A percentile compares a stretch with the other conserved stretches of the same genome.
Conservation (phyloP, 345 rosid species). For the Murraya koenigii region DNA sequence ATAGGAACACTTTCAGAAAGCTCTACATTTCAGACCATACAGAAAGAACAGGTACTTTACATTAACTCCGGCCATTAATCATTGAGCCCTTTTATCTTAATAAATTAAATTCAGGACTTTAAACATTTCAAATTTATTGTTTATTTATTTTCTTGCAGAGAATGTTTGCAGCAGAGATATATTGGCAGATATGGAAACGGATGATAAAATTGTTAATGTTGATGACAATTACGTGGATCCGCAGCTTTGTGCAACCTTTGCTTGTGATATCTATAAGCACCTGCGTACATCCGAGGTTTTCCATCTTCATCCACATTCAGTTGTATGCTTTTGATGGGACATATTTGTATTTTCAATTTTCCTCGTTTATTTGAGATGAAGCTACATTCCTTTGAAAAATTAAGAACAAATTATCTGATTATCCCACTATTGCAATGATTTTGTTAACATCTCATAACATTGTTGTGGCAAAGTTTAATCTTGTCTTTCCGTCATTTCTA, state of each 20-base stretch:
- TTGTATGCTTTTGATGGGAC: neutral
- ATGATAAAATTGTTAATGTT: constrained; percentile 45
- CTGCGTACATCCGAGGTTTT: constrained; percentile 80
- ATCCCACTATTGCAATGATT: neutral
- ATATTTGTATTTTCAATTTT: neutral
- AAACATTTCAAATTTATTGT: neutral
- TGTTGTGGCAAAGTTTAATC: neutral
- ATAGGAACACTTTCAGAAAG: constrained; percentile 67
- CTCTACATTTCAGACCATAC: constrained; percentile 61
- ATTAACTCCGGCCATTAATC: neutral
- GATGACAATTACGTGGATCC: constrained; percentile 62
- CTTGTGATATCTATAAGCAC: constrained; percentile 58
- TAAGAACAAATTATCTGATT: neutral
- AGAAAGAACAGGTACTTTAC: constrained; percentile 40
- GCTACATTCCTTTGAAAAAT: neutral
- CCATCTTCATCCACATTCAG: neutral
- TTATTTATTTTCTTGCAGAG: constrained; percentile 34
- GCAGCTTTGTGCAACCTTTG: constrained; percentile 72
- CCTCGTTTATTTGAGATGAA: neutral
- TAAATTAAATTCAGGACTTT: neutral
- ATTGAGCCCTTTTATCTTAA: neutral
- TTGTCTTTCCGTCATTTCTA: neutral
- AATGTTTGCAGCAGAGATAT: constrained; percentile 59
- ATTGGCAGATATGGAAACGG: constrained; percentile 43
- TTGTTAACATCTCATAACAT: neutral